phyloP scores from a whole-genome alignment of 805 yeast species.

The Yarrowia osloensis region DNA sequence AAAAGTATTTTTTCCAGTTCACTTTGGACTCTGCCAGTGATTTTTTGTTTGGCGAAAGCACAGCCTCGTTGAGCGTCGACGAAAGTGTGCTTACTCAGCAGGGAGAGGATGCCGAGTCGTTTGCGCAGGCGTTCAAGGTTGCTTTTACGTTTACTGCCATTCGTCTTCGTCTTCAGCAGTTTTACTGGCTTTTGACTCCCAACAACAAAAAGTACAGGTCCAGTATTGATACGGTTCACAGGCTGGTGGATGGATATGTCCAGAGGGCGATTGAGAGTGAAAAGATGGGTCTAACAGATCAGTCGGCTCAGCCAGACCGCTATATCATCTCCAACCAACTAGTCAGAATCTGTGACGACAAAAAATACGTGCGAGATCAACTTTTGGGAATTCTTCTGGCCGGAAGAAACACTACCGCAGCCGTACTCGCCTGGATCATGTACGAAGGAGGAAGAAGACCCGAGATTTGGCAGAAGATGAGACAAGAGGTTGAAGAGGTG shows the following conservation, averaged over 20 bases:
- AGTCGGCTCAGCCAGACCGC: constrained; percentile 40
- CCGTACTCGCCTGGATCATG: constrained; percentile 48
- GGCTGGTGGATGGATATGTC: constrained; percentile 33
- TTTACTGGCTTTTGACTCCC: neutral
- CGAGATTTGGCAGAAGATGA: constrained; percentile 44
- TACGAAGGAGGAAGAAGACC: constrained; percentile 50
- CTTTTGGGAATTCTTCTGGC: constrained; percentile 51
- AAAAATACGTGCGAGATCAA: constrained; percentile 50
- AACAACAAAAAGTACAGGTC: neutral
- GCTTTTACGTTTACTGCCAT: constrained; percentile 3
- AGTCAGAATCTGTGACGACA: constrained; percentile 50
- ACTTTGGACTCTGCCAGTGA: constrained; percentile 31
- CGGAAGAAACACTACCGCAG: constrained; percentile 56
- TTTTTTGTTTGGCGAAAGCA: constrained; percentile 30
- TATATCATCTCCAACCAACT: constrained; percentile 51
- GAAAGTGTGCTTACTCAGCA: neutral
- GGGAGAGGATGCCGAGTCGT: constrained; percentile 8
- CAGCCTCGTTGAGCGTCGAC: neutral
- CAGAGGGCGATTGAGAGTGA: constrained; percentile 33
- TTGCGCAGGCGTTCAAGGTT: neutral
- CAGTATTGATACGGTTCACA: neutral
- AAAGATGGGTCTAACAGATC: no score
- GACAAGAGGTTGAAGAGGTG: constrained; percentile 37
- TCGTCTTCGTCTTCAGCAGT: constrained; percentile 6
- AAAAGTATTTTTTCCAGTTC: constrained; percentile 16